phyloP scores from a whole-genome alignment of 371 early-diverging fungal species.

The Catenaria anguillulae region DNA sequence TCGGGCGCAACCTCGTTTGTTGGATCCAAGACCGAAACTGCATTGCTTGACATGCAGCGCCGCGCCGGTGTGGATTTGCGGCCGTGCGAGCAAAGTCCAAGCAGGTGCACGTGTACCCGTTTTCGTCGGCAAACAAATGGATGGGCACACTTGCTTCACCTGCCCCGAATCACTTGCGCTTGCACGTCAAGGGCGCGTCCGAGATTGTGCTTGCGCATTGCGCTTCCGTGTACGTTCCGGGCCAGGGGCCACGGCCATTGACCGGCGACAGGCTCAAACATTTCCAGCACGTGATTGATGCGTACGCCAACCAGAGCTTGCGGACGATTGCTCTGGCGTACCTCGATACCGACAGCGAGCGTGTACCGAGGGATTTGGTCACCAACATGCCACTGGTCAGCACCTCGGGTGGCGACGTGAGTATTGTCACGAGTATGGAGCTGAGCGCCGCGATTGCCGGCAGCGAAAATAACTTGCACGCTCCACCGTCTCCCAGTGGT shows the following conservation, averaged over 20 bases:
- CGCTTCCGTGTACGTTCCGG: constrained; percentile 10
- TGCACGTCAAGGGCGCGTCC: constrained; percentile 71
- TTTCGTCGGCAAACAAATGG: constrained; percentile 65
- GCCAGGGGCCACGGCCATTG: constrained; percentile 13
- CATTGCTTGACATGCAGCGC: constrained; percentile 47
- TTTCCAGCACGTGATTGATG: too few species aligned
- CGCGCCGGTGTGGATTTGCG: constrained; percentile 32
- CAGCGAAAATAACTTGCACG: too few species aligned
- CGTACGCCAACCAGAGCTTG: constrained; percentile 30
- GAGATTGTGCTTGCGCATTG: constrained; percentile 51
- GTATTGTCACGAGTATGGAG: too few species aligned
- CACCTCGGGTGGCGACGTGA: too few species aligned
- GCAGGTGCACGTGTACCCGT: constrained; percentile 54
- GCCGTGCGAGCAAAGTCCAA: constrained; percentile 24
- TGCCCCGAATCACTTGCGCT: constrained; percentile 14
- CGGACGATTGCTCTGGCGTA: constrained; percentile 55
- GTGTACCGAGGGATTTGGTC: too few species aligned
- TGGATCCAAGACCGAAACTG: constrained; percentile 71
- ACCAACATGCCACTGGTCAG: too few species aligned
- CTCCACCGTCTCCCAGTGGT: background rate
- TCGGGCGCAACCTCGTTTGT: constrained; percentile 27
- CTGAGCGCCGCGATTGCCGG: too few species aligned
- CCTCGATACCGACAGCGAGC: constrained; percentile 24
- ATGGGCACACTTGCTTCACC: constrained; percentile 52
- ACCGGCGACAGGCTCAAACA: constrained; percentile 13